phyloP scores from a whole-genome alignment of 345 rosid genomes.

The Populus euphratica region DNA sequence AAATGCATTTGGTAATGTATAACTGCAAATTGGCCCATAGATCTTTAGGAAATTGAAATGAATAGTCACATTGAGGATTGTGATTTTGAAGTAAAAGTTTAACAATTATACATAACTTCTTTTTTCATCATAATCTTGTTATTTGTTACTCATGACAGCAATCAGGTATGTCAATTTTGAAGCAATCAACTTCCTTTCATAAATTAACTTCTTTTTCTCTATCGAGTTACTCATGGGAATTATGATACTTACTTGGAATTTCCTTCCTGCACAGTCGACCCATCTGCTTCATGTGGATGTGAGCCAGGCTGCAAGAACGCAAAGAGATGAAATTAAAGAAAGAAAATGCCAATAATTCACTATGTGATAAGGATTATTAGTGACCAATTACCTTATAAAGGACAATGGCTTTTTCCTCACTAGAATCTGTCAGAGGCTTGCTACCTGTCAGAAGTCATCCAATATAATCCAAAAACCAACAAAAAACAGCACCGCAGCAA shows the following conservation, averaged over 20 bases:
- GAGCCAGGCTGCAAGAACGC: slow-evolving; percentile 61
- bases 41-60: slow-evolving; percentile 2
- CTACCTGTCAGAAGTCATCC: slow-evolving; percentile 44
- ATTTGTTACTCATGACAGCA: neutral
- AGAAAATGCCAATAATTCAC: neutral
- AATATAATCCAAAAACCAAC: slow-evolving; percentile 19
- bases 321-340: slow-evolving; percentile 19
- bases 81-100: neutral
- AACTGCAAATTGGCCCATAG: neutral
- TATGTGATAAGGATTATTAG: slow-evolving; percentile 6
- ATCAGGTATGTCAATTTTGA: neutral
- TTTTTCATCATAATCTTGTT: neutral
- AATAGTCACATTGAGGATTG: neutral
- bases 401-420: slow-evolving; percentile 86
- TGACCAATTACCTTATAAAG: slow-evolving; percentile 58
- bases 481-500: slow-evolving; percentile 1
- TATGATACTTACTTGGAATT: slow-evolving; percentile 63
- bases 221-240: neutral
- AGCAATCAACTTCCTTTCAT: no score
- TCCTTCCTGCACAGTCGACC: slow-evolving; percentile 43
- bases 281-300: slow-evolving; percentile 53
- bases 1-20: neutral
- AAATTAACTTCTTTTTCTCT: neutral
- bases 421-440: slow-evolving; percentile 38
- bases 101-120: neutral